phyloP scores from a whole-genome alignment of 192 early-diverging fungal genomes.

The Neocallimastix lanati region DNA sequence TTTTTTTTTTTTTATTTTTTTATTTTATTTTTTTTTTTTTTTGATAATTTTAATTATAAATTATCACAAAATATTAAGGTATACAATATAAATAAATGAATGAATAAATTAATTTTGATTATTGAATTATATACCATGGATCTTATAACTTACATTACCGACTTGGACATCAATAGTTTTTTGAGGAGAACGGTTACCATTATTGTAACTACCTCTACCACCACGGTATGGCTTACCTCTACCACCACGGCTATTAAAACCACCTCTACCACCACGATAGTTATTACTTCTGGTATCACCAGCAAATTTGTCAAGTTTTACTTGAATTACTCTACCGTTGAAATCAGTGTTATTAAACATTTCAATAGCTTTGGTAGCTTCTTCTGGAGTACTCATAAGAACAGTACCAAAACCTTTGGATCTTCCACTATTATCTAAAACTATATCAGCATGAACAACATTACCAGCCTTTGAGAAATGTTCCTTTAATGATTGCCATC shows the following conservation, averaged over 20 bases:
- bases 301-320: conserved; percentile 21
- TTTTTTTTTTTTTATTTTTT: no score
- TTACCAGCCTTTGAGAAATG: conserved; percentile 49
- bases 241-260: neutral
- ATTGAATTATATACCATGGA: no score
- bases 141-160: neutral
- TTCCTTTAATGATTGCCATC: conserved; percentile 28
- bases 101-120: no score
- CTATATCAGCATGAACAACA: conserved; percentile 50
- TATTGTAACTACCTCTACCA: neutral
- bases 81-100: no score
- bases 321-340: conserved; percentile 19
- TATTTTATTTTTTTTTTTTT: no score
- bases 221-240: neutral
- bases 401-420: conserved; percentile 59
- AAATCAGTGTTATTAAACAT: conserved; percentile 18
- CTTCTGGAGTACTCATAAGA: conserved; percentile 27
- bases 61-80: no score
- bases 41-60: neutral
- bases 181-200: neutral
- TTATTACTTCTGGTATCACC: neutral
- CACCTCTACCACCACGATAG: neutral
- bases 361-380: conserved; percentile 14
- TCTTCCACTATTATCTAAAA: conserved; percentile 34
- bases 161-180: neutral